Evolutionary conservation across 2,329 filamentous ascomycete species (phyloP), one percentile per base, ranked within the genome.

Genomic region (Aspergillus sp.): DNA sequence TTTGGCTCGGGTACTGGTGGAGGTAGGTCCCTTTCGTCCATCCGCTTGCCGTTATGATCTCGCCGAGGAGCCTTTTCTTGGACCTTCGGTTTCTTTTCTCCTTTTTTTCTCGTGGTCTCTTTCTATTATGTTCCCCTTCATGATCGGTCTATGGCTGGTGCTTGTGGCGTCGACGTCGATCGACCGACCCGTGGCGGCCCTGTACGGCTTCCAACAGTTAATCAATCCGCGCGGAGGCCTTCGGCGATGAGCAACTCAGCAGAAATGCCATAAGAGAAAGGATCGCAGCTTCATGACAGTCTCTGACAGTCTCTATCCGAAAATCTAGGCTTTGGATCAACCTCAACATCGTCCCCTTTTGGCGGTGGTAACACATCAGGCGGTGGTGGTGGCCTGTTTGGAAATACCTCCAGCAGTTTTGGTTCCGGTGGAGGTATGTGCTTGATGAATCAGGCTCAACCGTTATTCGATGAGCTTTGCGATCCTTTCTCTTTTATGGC

Each of bases 361-460:
- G 74, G 73, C 63, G 64, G 68, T 59, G 66, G 62, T 59, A 70
- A 60, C 55, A 70, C 65, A 43, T 62, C 65, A 57, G 66, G 72
- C 44, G 68, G 72, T 57, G 68, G 71, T 57, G 66, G 72, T 57
- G 66, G 71, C 63, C 63, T 71, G 59, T 73, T 74, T 57, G 71
- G 71, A 58, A 74, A 68, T 59, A 68, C 68, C 56, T 68, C 68
- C 59, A 70, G 71, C 64, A 70, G 71, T 65, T 76, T 76, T 62
- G 75, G 74, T 62, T 72, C 73, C 65, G 70, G 73, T 62, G 71
- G 71, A 75, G 74, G 74, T 77, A 76, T 67, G 74, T 76, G 66
- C 60, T 62, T 60, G 63, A 64, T 56, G 60, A 61, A 53, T 52
- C 26, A 30, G 26, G 26, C 11, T 30, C 26, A 30, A 30, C 26